A percentile compares a stretch with the other conserved stretches of the same genome.
These are phyloP conservation scores for Vanrija sp. DNA, from an alignment of 1,284 basidiomycete genomes.

Conservation along the genomic window DNA sequence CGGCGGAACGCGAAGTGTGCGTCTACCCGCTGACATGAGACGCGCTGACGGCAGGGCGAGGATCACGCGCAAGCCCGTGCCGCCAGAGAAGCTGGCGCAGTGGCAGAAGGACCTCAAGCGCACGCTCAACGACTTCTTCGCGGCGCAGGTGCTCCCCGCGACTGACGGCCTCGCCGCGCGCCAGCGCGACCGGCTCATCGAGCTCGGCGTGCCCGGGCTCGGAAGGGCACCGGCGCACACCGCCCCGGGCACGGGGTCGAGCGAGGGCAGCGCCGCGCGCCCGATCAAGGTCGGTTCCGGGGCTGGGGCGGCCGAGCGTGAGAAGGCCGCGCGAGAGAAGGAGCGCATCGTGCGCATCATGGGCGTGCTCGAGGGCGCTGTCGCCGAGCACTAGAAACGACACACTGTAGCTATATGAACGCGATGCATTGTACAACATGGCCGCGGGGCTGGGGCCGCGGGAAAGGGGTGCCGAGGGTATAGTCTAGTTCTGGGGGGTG, in stretches of 20 bases:
- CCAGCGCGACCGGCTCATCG: slow-evolving; percentile 27
- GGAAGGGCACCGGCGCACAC: slow-evolving; percentile 8
- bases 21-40: background rate
- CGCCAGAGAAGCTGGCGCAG: slow-evolving; percentile 25
- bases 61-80: slow-evolving; percentile 31
- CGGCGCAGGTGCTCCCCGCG: slow-evolving; percentile 24
- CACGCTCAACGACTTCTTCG: slow-evolving; percentile 26
- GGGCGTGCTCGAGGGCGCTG: slow-evolving; percentile 34
- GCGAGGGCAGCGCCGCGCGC: background rate
- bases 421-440: slow-evolving; percentile 13
- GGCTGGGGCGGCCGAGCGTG: background rate
- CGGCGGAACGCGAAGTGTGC: slow-evolving; percentile 37
- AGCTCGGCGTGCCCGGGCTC: slow-evolving; percentile 41
- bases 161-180: slow-evolving; percentile 34
- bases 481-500: background rate
- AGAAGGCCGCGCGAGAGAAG: slow-evolving; percentile 6
- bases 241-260: background rate
- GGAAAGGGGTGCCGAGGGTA: background rate
- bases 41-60: slow-evolving; percentile 22
- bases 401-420: background rate
- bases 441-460: too few species aligned
- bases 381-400: slow-evolving; percentile 17
- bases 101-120: slow-evolving; percentile 23
- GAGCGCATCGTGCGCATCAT: slow-evolving; percentile 37
- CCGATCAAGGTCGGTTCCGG: background rate